Base-by-base conservation (phyloP, 2,329 filamentous ascomycete species). In the Cladosporium sp. region DNA sequence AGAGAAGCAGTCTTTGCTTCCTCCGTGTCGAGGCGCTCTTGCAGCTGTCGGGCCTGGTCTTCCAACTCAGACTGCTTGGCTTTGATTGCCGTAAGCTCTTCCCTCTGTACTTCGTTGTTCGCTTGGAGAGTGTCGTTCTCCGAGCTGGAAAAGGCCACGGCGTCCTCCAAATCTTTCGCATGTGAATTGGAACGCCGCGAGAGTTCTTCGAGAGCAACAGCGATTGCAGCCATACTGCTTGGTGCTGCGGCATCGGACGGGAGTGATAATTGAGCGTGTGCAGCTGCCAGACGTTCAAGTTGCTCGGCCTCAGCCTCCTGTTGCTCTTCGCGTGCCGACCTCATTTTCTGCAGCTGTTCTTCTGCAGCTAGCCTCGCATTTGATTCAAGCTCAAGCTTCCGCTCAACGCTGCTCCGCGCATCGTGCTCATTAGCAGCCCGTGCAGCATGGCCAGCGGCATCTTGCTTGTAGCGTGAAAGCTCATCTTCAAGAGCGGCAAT, bases 401-500 rank as follows among this genome's bases (percentile, higher is more conserved):
- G 70, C 52, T 83, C 78, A 1, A 85, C 73, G 37, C 75, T 72
- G 50, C 83, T 83, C 48, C 83, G 76, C 58, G 91, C 82, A 2
- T 82, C 74, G 60, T 76, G 78, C 19, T 83, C 70, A 36, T 85
- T 70, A 1, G 77, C 72, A 43, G 84, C 84, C 43, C 83, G 75
- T 58, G 90, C 83, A 2, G 82, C 76, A 61, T 77, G 79, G n/a
- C 83, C 71, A 39, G 85, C 70, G 24, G 73, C 70, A 41, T 73
- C 71, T 34, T 66, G 66, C 41, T 73, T 75, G 17, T 85, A 67
- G 43, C 77, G 79, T 50, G 88, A 82, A 13, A 95, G 71, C 59
- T 96, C 87, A 13, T 80, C 74, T 61, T 90, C 81, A 1, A 96
- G 76, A 7, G 77, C 74, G 40, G 82, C 82, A 27, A 90, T 74